Evolutionary conservation across 2,329 filamentous ascomycete genomes (phyloP).

Genomic region (Cercospora janseana): DNA sequence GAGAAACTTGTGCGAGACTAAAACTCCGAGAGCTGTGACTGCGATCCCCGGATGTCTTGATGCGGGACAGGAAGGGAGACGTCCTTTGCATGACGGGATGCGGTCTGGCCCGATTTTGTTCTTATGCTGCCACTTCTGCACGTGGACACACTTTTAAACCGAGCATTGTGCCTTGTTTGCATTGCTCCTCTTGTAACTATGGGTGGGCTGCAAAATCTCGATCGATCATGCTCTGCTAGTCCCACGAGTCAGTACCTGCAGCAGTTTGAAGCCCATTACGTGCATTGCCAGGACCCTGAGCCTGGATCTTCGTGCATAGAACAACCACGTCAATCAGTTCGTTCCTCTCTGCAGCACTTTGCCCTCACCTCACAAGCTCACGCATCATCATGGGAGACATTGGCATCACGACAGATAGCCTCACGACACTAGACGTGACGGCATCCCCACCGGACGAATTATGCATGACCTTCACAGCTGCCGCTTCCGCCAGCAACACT

Average conservation of each 20-base stretch:
- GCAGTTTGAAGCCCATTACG: constrained; percentile 13
- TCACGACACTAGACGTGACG: constrained; percentile 16
- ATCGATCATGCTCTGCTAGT: constrained; percentile 13
- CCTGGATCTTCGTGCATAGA: constrained; percentile 14
- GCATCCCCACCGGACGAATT: constrained; percentile 15
- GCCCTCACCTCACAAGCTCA: not conserved
- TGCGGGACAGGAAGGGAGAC: too few relatives aligned
- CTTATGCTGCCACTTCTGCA: too few relatives aligned
- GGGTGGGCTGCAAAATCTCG: constrained; percentile 8
- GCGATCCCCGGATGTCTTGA: too few relatives aligned
- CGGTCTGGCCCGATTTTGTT: too few relatives aligned
- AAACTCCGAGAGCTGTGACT: too few relatives aligned
- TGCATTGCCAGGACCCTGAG: constrained; percentile 12
- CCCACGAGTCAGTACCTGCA: constrained; percentile 17
- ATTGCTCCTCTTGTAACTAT: not conserved
- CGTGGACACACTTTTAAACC: too few relatives aligned
- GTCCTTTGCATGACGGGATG: too few relatives aligned
- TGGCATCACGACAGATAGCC: constrained; percentile 3
- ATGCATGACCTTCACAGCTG: constrained; percentile 15
- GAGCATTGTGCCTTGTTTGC: too few relatives aligned
- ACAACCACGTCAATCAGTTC: constrained; percentile 14
- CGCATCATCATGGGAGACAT: constrained; percentile 11
- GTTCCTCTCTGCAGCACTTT: not conserved
- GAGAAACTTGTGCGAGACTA: too few relatives aligned
- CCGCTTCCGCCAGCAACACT: constrained; percentile 14